These are phyloP conservation scores for Hortaea sp. DNA, from an alignment of 2,329 filamentous ascomycete genomes.

Conservation along the genomic window DNA sequence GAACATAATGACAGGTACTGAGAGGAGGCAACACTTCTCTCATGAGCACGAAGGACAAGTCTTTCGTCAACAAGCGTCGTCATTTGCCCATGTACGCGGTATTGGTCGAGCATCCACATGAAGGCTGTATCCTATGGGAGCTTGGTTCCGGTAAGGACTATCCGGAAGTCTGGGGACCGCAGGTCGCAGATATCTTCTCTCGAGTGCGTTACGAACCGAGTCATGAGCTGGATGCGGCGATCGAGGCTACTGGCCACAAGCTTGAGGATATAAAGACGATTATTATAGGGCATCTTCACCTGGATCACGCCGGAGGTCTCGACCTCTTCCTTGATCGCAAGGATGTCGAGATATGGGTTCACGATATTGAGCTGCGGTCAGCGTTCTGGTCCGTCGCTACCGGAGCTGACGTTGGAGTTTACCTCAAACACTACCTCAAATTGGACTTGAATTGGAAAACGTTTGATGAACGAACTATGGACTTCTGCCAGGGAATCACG, in stretches of 20 bases:
- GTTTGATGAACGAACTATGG: constrained; percentile 25
- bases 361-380: constrained; percentile 22
- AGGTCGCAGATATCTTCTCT: constrained; percentile 24
- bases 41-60: constrained; percentile 22
- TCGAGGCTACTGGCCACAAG: constrained; percentile 25
- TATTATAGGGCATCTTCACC: constrained; percentile 27
- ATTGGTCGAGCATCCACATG: constrained; percentile 35
- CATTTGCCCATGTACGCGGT: constrained; percentile 33
- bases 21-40: constrained; percentile 27
- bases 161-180: constrained; percentile 22
- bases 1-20: background rate
- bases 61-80: constrained; percentile 33
- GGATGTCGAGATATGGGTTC: constrained; percentile 28
- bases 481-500: constrained; percentile 27
- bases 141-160: background rate
- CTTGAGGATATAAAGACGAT: constrained; percentile 28
- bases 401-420: constrained; percentile 25
- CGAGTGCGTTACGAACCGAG: constrained; percentile 24
- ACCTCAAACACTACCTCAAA: constrained; percentile 26
- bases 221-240: constrained; percentile 25
- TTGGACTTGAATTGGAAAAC: constrained; percentile 29
- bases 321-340: constrained; percentile 25
- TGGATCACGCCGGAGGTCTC: constrained; percentile 26
- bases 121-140: constrained; percentile 38
- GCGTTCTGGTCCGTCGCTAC: constrained; percentile 28